Percentiles rank a stretch among this genome's conserved stretches.
phyloP scores from a whole-genome alignment of 805 yeast species.

The Candida chauliodis region DNA sequence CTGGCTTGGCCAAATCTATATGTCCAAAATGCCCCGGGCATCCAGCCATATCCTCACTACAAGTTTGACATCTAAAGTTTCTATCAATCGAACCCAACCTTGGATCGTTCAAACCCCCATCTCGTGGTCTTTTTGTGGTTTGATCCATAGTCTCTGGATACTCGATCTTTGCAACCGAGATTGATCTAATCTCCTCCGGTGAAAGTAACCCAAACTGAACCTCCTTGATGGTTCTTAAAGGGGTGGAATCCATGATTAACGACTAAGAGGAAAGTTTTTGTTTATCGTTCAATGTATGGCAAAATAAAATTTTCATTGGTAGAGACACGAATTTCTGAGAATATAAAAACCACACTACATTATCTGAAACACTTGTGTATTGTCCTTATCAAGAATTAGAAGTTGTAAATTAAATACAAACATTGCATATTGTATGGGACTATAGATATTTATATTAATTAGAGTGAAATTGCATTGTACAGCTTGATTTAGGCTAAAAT shows the following conservation, averaged over 20 bases:
- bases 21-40: conserved; percentile 99
- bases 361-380: not conserved
- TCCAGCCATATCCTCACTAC: conserved; percentile 99
- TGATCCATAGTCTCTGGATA: conserved; percentile 99
- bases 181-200: conserved; percentile 94
- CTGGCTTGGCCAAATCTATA: conserved; percentile 97
- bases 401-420: too few relatives aligned
- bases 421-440: too few relatives aligned
- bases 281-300: conserved; percentile 4
- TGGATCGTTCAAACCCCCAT: conserved; percentile 96
- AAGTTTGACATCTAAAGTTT: conserved; percentile 96
- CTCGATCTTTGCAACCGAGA: conserved; percentile 95
- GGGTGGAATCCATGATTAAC: conserved; percentile 39
- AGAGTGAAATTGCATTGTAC: too few relatives aligned
- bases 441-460: too few relatives aligned
- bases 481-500: too few relatives aligned
- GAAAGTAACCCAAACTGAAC: conserved; percentile 97
- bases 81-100: conserved; percentile 96
- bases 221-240: conserved; percentile 94
- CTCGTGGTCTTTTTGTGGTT: conserved; percentile 88
- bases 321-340: not conserved
- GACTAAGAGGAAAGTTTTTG: not conserved
- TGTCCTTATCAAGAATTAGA: too few relatives aligned
- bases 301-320: conserved; percentile 3
- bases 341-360: not conserved